phyloP scores from a whole-genome alignment of 2,329 filamentous ascomycete genomes.

The Ophiostoma fasciatum region DNA sequence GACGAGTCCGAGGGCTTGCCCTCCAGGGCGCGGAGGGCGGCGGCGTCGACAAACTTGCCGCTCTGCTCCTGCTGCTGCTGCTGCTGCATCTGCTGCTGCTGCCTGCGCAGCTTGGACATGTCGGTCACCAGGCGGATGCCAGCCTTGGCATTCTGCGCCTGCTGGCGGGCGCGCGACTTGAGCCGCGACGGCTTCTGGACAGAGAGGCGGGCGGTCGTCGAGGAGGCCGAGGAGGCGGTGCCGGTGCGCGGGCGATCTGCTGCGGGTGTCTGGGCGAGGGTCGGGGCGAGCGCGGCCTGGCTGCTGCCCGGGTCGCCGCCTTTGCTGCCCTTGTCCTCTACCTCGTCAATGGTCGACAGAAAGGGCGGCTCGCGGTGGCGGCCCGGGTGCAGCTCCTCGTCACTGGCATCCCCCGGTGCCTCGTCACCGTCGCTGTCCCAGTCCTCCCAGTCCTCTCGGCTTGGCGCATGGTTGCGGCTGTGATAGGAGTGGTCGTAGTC shows the following conservation, averaged over 20 bases:
- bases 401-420: constrained; percentile 18
- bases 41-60: constrained; percentile 41
- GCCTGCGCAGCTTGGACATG: constrained; percentile 37
- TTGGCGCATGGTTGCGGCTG: not conserved
- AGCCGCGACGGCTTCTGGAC: constrained; percentile 28
- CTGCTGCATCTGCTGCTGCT: constrained; percentile 22
- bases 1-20: constrained; percentile 38
- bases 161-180: constrained; percentile 47
- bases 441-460: constrained; percentile 34
- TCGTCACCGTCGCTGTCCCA: constrained; percentile 41
- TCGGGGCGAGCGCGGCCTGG: too few relatives aligned
- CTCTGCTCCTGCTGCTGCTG: constrained; percentile 26
- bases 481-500: not conserved
- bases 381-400: too few relatives aligned
- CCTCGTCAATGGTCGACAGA: constrained; percentile 4
- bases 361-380: too few relatives aligned
- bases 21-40: constrained; percentile 43
- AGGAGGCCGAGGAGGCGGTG: not conserved
- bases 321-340: not conserved
- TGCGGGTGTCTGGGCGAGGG: too few relatives aligned
- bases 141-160: constrained; percentile 42
- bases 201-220: constrained; percentile 15
- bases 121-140: constrained; percentile 58
- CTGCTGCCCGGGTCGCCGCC: too few relatives aligned
- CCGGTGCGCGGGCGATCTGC: not conserved